phyloP scores from a whole-genome alignment of 2,329 filamentous ascomycete genomes.

The Fusarium stilboides region DNA sequence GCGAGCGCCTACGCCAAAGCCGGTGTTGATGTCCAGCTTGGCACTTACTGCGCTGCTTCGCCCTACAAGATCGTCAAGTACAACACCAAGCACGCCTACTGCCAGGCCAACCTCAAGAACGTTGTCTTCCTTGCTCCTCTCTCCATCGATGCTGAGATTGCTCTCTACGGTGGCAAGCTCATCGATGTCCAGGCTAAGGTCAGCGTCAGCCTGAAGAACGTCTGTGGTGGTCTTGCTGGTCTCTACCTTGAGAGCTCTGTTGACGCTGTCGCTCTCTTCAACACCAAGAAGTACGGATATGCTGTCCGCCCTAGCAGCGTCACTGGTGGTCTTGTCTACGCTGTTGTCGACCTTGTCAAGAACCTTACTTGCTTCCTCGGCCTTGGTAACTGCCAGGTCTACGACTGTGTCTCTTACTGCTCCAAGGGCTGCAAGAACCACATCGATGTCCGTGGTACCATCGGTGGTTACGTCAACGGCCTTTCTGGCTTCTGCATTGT shows the following conservation, averaged over 20 bases:
- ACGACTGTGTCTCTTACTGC: conserved; percentile 58
- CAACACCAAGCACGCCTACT: conserved; percentile 54
- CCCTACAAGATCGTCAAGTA: conserved; percentile 57
- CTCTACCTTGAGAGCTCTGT: conserved; percentile 53
- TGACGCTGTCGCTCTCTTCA: conserved; percentile 57
- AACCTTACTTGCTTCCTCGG: conserved; percentile 52
- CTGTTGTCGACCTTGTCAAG: conserved; percentile 47
- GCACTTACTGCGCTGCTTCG: conserved; percentile 54
- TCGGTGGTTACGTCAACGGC: conserved; percentile 51
- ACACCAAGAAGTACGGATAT: conserved; percentile 55
- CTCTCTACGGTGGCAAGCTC: conserved; percentile 44
- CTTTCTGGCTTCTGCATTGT: conserved; percentile 54
- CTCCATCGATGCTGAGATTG: conserved; percentile 49
- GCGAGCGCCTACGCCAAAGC: conserved; percentile 43
- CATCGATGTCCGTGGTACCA: conserved; percentile 52
- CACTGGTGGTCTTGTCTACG: conserved; percentile 46
- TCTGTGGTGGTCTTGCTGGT: conserved; percentile 52
- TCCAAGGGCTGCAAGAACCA: conserved; percentile 58
- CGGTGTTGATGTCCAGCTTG: conserved; percentile 49
- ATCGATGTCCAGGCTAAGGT: conserved; percentile 48
- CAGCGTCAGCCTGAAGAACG: conserved; percentile 53
- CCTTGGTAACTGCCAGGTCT: conserved; percentile 51
- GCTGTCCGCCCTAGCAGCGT: conserved; percentile 48
- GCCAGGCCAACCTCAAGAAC: conserved; percentile 54
- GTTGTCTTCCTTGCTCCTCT: conserved; percentile 55